Evolutionary conservation across 1,284 basidiomycete genomes (phyloP).

Genomic region (Binderoboletus segoi): DNA sequence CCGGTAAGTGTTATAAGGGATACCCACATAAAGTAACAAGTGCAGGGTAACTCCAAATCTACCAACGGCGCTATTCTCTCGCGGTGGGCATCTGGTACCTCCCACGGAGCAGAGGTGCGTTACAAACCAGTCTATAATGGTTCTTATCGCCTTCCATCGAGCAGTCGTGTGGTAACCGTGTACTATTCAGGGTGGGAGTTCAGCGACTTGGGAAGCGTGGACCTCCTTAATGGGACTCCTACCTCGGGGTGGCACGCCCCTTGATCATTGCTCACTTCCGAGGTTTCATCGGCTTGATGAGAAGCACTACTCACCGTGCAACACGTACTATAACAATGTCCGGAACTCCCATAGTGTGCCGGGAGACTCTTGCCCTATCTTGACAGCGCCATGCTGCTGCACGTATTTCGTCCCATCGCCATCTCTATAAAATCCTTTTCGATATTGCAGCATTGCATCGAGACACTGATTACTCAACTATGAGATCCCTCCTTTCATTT

Average conservation of each 20-base stretch:
- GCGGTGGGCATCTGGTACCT: not conserved
- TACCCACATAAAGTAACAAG: not conserved
- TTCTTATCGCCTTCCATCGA: not conserved
- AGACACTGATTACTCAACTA: not conserved
- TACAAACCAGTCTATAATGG: not conserved
- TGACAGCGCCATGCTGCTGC: slow-evolving; percentile 6
- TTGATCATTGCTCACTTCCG: too few relatives aligned
- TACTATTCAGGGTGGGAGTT: not conserved
- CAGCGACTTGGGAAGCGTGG: not conserved
- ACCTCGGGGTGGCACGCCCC: too few relatives aligned
- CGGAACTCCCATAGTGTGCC: slow-evolving; percentile 5
- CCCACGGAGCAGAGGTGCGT: not conserved
- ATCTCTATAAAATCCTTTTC: slow-evolving; percentile 13
- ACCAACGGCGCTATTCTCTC: not conserved
- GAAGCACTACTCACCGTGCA: not conserved
- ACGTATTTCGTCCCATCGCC: slow-evolving; percentile 13
- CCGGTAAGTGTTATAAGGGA: too few relatives aligned
- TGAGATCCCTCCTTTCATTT: slow-evolving; percentile 15
- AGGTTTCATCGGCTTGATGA: too few relatives aligned
- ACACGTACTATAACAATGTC: not conserved
- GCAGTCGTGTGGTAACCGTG: too few relatives aligned
- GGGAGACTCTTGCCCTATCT: slow-evolving; percentile 9
- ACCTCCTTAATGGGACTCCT: too few relatives aligned
- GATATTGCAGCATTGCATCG: not conserved
- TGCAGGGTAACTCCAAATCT: not conserved